These are phyloP conservation scores for Cubamyces lactineus DNA, from an alignment of 768 basidiomycete species.

Conservation along the genomic window DNA sequence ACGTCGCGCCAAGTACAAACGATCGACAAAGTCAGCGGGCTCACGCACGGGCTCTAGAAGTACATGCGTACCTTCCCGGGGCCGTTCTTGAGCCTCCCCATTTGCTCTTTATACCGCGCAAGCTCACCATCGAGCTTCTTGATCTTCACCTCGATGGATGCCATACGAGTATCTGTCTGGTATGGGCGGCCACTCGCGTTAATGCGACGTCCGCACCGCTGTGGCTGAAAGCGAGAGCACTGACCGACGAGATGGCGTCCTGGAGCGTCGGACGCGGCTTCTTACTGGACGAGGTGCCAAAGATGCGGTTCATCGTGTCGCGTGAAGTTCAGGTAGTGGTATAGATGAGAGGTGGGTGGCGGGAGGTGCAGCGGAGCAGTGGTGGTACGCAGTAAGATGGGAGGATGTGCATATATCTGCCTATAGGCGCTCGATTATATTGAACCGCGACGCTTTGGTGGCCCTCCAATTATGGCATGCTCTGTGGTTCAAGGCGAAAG, in stretches of 20 bases:
- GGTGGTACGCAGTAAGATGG: neutral
- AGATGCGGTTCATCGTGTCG: conserved; percentile 77
- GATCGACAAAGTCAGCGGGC: neutral
- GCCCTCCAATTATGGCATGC: conserved; percentile 5
- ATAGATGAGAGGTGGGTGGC: neutral
- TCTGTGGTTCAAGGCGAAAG: neutral
- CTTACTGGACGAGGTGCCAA: conserved; percentile 71
- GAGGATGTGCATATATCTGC: no score
- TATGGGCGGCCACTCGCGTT: conserved; percentile 3
- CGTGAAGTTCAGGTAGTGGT: neutral
- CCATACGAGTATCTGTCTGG: conserved; percentile 86
- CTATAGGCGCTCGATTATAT: neutral
- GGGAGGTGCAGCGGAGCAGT: neutral
- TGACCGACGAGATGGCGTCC: conserved; percentile 90
- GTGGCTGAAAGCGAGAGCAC: conserved; percentile 30
- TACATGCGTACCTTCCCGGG: conserved; percentile 81
- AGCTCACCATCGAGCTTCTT: conserved; percentile 96
- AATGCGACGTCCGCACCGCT: neutral
- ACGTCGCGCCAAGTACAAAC: neutral
- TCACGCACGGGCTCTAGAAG: neutral
- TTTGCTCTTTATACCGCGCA: conserved; percentile 90
- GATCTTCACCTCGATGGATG: conserved; percentile 93
- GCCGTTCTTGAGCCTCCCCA: conserved; percentile 90
- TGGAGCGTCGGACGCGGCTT: conserved; percentile 86
- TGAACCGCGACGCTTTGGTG: neutral